Percentiles rank a stretch among this genome's conserved stretches.
Conservation (phyloP, 2,329 filamentous ascomycete species). For the Colletotrichum eremochloae region DNA sequence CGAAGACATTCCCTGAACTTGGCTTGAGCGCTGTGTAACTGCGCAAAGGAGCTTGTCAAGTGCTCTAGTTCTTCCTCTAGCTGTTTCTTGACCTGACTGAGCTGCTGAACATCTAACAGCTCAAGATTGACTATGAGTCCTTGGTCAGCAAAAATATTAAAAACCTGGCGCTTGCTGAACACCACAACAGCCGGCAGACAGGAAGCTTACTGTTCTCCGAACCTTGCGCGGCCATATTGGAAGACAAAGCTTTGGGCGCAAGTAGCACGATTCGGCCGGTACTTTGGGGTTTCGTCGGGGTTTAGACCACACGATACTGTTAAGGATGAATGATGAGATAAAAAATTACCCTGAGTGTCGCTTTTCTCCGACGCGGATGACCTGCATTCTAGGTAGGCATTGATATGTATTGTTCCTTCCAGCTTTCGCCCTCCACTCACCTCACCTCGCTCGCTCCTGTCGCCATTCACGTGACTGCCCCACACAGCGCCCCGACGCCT, state of each 20-base stretch:
- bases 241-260: not conserved
- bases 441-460: not conserved
- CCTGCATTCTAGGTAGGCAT: not conserved
- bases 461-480: conserved; percentile 1
- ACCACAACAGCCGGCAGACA: not conserved
- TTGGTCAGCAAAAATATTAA: conserved; percentile 8
- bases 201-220: conserved; percentile 36
- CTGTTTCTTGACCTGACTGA: conserved; percentile 93
- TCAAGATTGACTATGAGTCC: conserved; percentile 70
- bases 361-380: not conserved
- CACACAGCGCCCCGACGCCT: not conserved
- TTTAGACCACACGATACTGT: too few relatives aligned
- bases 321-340: too few relatives aligned
- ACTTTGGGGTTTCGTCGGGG: not conserved
- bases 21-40: conserved; percentile 88
- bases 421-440: not conserved
- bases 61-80: conserved; percentile 97
- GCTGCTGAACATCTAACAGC: conserved; percentile 84
- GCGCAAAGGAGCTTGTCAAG: conserved; percentile 89
- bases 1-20: conserved; percentile 93
- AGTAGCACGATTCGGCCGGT: too few relatives aligned
- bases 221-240: conserved; percentile 36
- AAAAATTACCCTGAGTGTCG: not conserved
- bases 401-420: not conserved
- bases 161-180: too few relatives aligned